Conservation (phyloP, 129 eudicot genomes). For the Silybum marianum region DNA sequence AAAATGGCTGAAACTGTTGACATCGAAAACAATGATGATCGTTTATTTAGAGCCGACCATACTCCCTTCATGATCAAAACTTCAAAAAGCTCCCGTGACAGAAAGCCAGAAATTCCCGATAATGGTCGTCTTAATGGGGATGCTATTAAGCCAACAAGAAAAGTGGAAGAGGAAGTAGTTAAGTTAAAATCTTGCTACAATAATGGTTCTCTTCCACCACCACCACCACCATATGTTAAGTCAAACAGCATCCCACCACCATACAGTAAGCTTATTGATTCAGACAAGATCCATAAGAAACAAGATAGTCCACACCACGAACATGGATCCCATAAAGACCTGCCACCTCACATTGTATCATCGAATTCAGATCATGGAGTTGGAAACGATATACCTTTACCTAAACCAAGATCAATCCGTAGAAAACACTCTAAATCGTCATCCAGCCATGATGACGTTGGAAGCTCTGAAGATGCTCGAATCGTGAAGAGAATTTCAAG, state of each 20-base stretch:
- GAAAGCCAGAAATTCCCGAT: constrained; percentile 32
- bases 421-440: constrained; percentile 65
- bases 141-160: constrained; percentile 19
- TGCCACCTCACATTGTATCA: too few relatives aligned
- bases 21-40: constrained; percentile 23
- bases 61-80: too few relatives aligned
- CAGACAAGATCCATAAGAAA: background rate
- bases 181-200: constrained; percentile 45
- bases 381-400: constrained; percentile 46
- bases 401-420: constrained; percentile 74
- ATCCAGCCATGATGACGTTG: constrained; percentile 41
- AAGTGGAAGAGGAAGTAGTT: too few relatives aligned
- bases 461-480: constrained; percentile 48
- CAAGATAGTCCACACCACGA: constrained; percentile 20
- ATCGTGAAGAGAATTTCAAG: constrained; percentile 54
- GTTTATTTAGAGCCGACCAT: constrained; percentile 27
- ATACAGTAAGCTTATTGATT: constrained; percentile 50
- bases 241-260: constrained; percentile 71
- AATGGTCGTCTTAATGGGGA: constrained; percentile 21
- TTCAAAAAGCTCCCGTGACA: constrained; percentile 50
- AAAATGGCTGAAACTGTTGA: constrained; percentile 26
- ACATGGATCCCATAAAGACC: too few relatives aligned
- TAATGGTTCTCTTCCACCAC: constrained; percentile 59
- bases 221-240: constrained; percentile 83
- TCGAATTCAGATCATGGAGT: constrained; percentile 28